phyloP scores from a whole-genome alignment of 306 rosid species.

The Morella rubra region DNA sequence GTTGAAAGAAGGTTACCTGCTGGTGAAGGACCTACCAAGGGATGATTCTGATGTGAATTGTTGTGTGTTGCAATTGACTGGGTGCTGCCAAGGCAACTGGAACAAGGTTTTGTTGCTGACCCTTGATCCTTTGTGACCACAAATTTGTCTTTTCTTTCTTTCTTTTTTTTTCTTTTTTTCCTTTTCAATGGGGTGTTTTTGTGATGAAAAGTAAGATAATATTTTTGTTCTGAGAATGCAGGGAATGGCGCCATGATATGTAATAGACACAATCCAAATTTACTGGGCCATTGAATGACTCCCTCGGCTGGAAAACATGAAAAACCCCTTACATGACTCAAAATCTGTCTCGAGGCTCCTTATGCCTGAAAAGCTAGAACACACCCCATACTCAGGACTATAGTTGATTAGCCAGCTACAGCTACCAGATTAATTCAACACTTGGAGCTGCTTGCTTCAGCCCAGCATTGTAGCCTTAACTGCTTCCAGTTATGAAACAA shows the following conservation, averaged over 20 bases:
- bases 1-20: conserved; percentile 53
- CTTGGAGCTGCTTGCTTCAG: background rate
- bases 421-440: background rate
- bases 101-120: conserved; percentile 37
- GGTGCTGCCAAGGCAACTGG: conserved; percentile 43
- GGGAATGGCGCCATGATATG: background rate
- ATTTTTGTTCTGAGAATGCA: background rate
- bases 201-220: background rate
- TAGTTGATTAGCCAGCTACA: background rate
- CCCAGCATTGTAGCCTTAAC: background rate
- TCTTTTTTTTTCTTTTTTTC: background rate
- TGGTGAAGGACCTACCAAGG: conserved; percentile 48
- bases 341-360: background rate
- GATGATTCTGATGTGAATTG: conserved; percentile 35
- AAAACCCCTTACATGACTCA: background rate
- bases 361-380: background rate
- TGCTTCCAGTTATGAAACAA: background rate
- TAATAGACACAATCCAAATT: background rate
- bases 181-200: background rate
- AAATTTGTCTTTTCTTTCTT: background rate
- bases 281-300: background rate
- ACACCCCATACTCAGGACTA: background rate
- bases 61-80: conserved; percentile 16
- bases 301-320: background rate
- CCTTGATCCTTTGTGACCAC: background rate